phyloP scores from a whole-genome alignment of 2,329 filamentous ascomycete species.

The Hypomyces perniciosus region DNA sequence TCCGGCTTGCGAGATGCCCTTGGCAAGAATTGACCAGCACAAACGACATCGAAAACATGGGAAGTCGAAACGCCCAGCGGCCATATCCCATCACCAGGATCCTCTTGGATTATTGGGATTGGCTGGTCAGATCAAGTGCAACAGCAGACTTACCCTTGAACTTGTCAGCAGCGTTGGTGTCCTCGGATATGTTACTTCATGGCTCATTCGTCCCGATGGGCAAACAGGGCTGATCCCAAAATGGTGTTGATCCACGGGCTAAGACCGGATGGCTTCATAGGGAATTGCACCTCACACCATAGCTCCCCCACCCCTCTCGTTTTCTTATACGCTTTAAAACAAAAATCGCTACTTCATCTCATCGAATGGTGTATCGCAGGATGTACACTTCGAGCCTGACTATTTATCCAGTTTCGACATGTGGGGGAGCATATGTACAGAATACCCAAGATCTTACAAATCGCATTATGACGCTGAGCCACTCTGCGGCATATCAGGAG shows the following conservation, averaged over 20 bases:
- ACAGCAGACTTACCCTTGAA: constrained; percentile 64
- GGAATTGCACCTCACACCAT: background rate
- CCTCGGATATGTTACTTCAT: constrained; percentile 65
- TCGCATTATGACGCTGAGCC: too few relatives aligned
- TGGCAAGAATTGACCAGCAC: constrained; percentile 8
- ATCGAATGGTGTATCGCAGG: too few relatives aligned
- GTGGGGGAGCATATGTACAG: too few relatives aligned
- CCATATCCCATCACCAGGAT: constrained; percentile 49
- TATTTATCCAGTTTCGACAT: too few relatives aligned
- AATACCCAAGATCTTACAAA: too few relatives aligned
- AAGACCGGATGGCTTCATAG: too few relatives aligned
- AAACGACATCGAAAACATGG: constrained; percentile 3
- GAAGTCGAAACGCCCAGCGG: constrained; percentile 4
- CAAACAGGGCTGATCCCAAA: background rate
- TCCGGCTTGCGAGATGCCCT: constrained; percentile 6
- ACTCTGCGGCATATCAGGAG: too few relatives aligned
- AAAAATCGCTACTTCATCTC: too few relatives aligned
- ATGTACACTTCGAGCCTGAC: too few relatives aligned
- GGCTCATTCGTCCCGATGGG: constrained; percentile 37
- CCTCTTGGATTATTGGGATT: constrained; percentile 72
- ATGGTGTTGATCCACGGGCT: background rate
- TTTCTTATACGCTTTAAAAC: too few relatives aligned
- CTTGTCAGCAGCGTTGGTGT: constrained; percentile 69
- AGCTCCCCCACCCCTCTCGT: too few relatives aligned
- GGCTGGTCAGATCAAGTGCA: constrained; percentile 57